Conservation (phyloP, 768 basidiomycete species). For the Suillus cothurnatus region DNA sequence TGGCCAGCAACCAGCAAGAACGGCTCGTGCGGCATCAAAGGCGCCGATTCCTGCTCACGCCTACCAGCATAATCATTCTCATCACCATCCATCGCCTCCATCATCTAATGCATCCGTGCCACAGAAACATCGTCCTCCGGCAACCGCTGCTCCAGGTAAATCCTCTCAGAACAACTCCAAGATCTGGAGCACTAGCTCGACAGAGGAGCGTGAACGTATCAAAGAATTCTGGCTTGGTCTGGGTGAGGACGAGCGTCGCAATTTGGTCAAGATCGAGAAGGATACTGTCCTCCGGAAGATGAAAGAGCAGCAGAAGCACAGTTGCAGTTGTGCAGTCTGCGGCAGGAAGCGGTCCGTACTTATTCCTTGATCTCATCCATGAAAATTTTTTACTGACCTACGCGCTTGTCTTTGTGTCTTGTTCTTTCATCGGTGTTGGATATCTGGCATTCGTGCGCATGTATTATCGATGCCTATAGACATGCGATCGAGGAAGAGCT, state of each 20-base stretch:
- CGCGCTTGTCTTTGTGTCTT: slow-evolving; percentile 16
- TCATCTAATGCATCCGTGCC: slow-evolving; percentile 37
- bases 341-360: slow-evolving; percentile 89
- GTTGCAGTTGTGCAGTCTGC: slow-evolving; percentile 94
- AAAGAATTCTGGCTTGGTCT: slow-evolving; percentile 97
- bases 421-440: slow-evolving; percentile 21
- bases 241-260: slow-evolving; percentile 87
- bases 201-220: slow-evolving; percentile 94
- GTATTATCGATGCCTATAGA: slow-evolving; percentile 43
- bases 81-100: slow-evolving; percentile 54
- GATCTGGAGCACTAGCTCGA: slow-evolving; percentile 93
- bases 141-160: slow-evolving; percentile 27
- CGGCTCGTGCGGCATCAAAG: slow-evolving; percentile 57
- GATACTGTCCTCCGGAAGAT: slow-evolving; percentile 97
- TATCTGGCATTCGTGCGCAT: slow-evolving; percentile 15
- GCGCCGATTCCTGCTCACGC: slow-evolving; percentile 55
- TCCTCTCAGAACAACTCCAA: slow-evolving; percentile 58
- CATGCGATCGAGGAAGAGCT: slow-evolving; percentile 99
- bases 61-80: slow-evolving; percentile 50
- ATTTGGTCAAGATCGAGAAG: slow-evolving; percentile 96
- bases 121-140: slow-evolving; percentile 34
- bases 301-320: slow-evolving; percentile 99
- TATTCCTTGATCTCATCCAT: slow-evolving; percentile 27
- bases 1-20: slow-evolving; percentile 36
- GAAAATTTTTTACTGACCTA: slow-evolving; percentile 24